Percentiles rank a stretch among this genome's conserved stretches.
These are phyloP conservation scores for Eucommia ulmoides DNA, from an alignment of 257 asterid genomes.

Conservation along the genomic window DNA sequence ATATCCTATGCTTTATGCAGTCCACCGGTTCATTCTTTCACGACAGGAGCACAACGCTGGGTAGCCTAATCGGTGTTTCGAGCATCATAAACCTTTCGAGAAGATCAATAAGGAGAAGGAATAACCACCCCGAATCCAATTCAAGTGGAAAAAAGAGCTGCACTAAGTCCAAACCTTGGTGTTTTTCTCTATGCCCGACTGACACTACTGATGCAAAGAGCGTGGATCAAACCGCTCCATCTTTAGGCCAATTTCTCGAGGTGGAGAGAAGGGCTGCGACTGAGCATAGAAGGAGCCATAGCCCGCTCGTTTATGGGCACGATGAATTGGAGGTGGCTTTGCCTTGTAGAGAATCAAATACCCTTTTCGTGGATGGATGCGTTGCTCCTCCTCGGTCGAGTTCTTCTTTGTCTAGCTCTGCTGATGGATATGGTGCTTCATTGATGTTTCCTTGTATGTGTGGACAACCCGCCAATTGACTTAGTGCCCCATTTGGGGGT, in stretches of 20 bases:
- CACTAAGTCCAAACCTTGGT: neutral
- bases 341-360: neutral
- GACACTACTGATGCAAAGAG: neutral
- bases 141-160: neutral
- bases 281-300: slow-evolving; percentile 1
- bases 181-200: neutral
- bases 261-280: slow-evolving; percentile 1
- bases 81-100: neutral
- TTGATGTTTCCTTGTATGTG: neutral
- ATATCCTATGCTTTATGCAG: neutral
- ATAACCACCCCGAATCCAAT: neutral
- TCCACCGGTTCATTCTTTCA: slow-evolving; percentile 1
- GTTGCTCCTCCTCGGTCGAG: neutral
- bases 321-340: neutral
- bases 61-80: neutral
- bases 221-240: neutral
- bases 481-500: too few species aligned
- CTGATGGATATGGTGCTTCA: neutral
- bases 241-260: neutral
- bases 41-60: slow-evolving; percentile 1
- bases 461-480: neutral
- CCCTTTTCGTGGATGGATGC: neutral
- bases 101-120: neutral
- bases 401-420: neutral
- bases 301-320: neutral